Base-by-base conservation (phyloP, 768 basidiomycete species). In the Rhizopogon roseolus region DNA sequence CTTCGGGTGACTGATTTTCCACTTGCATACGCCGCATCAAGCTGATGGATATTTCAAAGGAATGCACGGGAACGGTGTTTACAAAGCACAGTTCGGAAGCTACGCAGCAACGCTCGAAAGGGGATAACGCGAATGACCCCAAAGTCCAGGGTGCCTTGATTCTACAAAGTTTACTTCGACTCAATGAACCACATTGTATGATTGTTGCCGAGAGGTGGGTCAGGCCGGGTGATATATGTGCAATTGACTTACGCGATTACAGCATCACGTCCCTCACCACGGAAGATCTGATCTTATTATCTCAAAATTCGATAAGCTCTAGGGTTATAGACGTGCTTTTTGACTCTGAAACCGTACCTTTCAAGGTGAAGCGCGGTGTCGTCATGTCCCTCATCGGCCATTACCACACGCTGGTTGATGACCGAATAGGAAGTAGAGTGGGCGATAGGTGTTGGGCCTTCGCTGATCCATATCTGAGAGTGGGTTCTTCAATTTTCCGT, bases 401-500 rank as follows among this genome's bases (percentile, higher is more conserved):
- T 55, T 97, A 86, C 69, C 85, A 88, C 64, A 64, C 73, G 29
- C 82, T 99, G 34, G 90, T 89, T 5, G 89, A 95, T 65, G 93
- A 98, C 66, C 84, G 88, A 42, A 83, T 97, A 57, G 97, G 97
- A 42, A 92, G 90, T 62, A 79, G 93, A 44, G 85, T 98, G 0
- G 90, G 82, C 5, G 96, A 95, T 62, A 84, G 88, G n/a, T 90
- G 88, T 59, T 98, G 93, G 93, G 82, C 79, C 1, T 84, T 81
- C 57, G 86, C 90, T n/a, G 97, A 99, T 71, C 86, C 91, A 1
- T 98, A 90, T 70, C 79, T 97, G 59, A 94, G 89, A 76, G 93
- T 94, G 56, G 22, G 56, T 46, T 34, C 32, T 48, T 48, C 9
- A 16, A 8, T 22, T 36, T n/a, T 28, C 43, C 14, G 36, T 19